Conservation (phyloP, 257 asterid species). For the Galeopsis tetrahit region DNA sequence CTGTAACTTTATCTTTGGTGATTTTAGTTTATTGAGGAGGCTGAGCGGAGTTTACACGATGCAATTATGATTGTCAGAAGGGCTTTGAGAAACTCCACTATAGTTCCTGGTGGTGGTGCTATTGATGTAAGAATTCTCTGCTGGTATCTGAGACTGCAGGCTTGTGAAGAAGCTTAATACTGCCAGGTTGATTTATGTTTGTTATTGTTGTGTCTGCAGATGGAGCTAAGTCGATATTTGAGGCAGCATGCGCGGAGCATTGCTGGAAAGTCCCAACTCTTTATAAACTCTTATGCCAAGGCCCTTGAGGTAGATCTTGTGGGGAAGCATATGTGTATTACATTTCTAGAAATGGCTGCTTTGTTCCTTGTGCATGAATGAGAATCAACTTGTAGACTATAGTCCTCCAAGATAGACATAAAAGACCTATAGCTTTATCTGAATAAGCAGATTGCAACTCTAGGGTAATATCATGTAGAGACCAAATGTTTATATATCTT, state of each 20-base stretch:
- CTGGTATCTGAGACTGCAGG: constrained; percentile 3
- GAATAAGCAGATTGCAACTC: constrained; percentile 9
- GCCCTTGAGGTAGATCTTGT: constrained; percentile 75
- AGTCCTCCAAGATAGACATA: not conserved
- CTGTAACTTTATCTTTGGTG: constrained; percentile 34
- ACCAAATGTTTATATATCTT: not conserved
- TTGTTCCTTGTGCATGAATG: not conserved
- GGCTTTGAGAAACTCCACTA: constrained; percentile 84
- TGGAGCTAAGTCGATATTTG: constrained; percentile 86
- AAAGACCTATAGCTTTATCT: not conserved
- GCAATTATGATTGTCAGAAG: constrained; percentile 86
- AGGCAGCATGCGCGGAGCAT: constrained; percentile 90
- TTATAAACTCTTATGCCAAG: constrained; percentile 85
- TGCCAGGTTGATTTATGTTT: constrained; percentile 20
- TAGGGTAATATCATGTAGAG: not conserved
- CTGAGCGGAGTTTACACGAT: constrained; percentile 76
- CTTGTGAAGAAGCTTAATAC: constrained; percentile 4
- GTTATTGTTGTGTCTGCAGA: constrained; percentile 46
- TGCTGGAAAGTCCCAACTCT: constrained; percentile 86
- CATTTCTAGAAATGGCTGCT: not conserved
- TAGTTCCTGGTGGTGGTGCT: constrained; percentile 96
- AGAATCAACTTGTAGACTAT: not conserved
- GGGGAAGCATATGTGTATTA: not conserved
- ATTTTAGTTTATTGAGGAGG: constrained; percentile 67
- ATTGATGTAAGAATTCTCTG: constrained; percentile 66